phyloP scores from a whole-genome alignment of 2,329 filamentous ascomycete species.

The Lachnellula cervina region DNA sequence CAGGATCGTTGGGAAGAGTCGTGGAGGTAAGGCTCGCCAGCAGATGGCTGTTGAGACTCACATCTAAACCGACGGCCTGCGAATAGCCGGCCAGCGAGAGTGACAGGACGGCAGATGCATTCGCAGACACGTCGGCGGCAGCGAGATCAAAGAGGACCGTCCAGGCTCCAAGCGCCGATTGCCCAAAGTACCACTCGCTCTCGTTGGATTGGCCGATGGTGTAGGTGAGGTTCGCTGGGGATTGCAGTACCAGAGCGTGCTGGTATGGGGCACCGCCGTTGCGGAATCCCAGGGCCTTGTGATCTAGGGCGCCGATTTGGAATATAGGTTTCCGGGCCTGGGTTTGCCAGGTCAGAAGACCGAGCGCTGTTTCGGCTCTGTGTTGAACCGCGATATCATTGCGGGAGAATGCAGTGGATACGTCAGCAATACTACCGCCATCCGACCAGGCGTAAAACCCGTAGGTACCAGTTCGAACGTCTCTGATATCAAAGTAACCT shows the following conservation, averaged over 20 bases:
- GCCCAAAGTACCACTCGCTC: slow-evolving; percentile 46
- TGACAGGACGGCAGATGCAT: slow-evolving; percentile 5
- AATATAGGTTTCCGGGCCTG: slow-evolving; percentile 39
- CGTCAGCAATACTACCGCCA: slow-evolving; percentile 39
- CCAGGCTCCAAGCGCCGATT: slow-evolving; percentile 24
- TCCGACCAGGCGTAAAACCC: slow-evolving; percentile 47
- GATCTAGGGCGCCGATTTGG: slow-evolving; percentile 45
- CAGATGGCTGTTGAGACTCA: slow-evolving; percentile 34
- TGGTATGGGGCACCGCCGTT: slow-evolving; percentile 40
- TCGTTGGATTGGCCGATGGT: slow-evolving; percentile 35
- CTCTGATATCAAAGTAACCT: slow-evolving; percentile 40
- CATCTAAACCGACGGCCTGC: slow-evolving; percentile 30
- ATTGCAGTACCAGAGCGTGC: slow-evolving; percentile 41
- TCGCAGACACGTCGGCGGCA: neutral
- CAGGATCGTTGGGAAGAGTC: slow-evolving; percentile 35
- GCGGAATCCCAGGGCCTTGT: slow-evolving; percentile 40
- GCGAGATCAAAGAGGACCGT: slow-evolving; percentile 8
- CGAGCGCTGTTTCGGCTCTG: slow-evolving; percentile 34
- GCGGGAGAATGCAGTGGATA: slow-evolving; percentile 40
- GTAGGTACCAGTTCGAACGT: slow-evolving; percentile 42
- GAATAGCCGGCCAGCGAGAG: slow-evolving; percentile 16
- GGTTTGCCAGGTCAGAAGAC: slow-evolving; percentile 38
- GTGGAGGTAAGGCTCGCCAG: slow-evolving; percentile 35
- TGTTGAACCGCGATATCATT: slow-evolving; percentile 38
- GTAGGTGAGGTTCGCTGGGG: slow-evolving; percentile 42